phyloP scores from a whole-genome alignment of 2,329 filamentous ascomycete species.

The Aspergillus sp. region DNA sequence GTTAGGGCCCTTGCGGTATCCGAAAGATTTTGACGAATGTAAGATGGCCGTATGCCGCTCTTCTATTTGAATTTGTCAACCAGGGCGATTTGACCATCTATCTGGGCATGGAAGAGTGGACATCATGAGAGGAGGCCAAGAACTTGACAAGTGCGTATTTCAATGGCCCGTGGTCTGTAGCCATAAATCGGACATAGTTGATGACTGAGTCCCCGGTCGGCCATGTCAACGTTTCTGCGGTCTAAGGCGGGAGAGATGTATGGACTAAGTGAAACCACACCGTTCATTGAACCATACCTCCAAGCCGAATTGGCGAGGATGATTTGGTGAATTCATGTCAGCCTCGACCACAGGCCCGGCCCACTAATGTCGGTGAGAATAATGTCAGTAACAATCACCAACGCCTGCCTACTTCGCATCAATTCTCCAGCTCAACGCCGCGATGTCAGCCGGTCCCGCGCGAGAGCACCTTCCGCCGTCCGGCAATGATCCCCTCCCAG shows the following conservation, averaged over 20 bases:
- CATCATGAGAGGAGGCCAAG: too few relatives aligned
- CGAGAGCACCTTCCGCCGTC: conserved; percentile 13
- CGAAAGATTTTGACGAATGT: neutral
- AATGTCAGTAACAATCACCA: neutral
- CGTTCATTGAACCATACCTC: neutral
- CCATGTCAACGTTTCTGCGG: neutral
- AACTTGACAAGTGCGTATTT: neutral
- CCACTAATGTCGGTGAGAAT: neutral
- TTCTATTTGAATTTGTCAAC: neutral
- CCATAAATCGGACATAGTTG: neutral
- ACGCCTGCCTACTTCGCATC: neutral
- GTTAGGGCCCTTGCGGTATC: neutral
- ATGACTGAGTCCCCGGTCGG: neutral
- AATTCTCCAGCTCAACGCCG: conserved; percentile 12
- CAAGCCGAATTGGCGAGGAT: neutral
- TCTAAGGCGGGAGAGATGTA: neutral
- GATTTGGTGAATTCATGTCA: neutral
- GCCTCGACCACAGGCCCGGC: neutral
- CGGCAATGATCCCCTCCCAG: conserved; percentile 16
- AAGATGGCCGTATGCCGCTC: neutral
- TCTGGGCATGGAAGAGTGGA: neutral
- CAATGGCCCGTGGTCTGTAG: neutral
- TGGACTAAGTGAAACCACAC: neutral
- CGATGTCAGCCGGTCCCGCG: conserved; percentile 16
- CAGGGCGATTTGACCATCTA: neutral